These are phyloP conservation scores for Waltergamsia citrina DNA, from an alignment of 2,329 filamentous ascomycete species.

Conservation along the genomic window DNA sequence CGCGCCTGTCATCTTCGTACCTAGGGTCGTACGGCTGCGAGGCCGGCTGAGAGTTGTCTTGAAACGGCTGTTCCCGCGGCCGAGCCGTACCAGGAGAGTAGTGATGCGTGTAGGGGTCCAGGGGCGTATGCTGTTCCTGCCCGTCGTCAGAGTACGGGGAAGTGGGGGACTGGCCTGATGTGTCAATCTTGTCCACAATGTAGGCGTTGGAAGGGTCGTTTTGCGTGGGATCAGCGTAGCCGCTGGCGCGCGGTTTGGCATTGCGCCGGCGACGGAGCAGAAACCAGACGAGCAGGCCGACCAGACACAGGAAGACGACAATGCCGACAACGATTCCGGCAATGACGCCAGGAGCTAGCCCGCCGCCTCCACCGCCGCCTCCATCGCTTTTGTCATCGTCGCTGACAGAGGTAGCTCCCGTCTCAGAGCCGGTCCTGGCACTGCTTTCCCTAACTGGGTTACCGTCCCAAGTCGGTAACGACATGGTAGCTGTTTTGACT, in stretches of 20 bases:
- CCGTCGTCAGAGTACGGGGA: slow-evolving; percentile 34
- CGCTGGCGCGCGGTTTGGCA: slow-evolving; percentile 10
- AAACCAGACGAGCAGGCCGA: slow-evolving; percentile 30
- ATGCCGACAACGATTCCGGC: slow-evolving; percentile 35
- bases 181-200: slow-evolving; percentile 31
- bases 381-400: slow-evolving; percentile 2
- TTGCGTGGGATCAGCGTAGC: slow-evolving; percentile 8
- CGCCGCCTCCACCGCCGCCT: slow-evolving; percentile 9
- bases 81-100: background rate
- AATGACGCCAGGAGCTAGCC: slow-evolving; percentile 31
- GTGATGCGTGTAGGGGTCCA: slow-evolving; percentile 7
- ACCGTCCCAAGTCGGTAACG: too few relatives aligned
- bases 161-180: slow-evolving; percentile 28
- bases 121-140: slow-evolving; percentile 11
- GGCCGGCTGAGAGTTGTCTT: slow-evolving; percentile 2
- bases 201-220: slow-evolving; percentile 19
- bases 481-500: too few relatives aligned
- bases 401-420: too few relatives aligned
- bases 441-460: too few relatives aligned
- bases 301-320: slow-evolving; percentile 25
- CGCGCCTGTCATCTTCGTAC: background rate
- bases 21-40: background rate
- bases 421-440: too few relatives aligned
- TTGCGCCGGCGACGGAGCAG: slow-evolving; percentile 28
- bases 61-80: slow-evolving; percentile 5